These are phyloP conservation scores for Leccinum incarnatum DNA, from an alignment of 768 basidiomycete species.

Conservation along the genomic window DNA sequence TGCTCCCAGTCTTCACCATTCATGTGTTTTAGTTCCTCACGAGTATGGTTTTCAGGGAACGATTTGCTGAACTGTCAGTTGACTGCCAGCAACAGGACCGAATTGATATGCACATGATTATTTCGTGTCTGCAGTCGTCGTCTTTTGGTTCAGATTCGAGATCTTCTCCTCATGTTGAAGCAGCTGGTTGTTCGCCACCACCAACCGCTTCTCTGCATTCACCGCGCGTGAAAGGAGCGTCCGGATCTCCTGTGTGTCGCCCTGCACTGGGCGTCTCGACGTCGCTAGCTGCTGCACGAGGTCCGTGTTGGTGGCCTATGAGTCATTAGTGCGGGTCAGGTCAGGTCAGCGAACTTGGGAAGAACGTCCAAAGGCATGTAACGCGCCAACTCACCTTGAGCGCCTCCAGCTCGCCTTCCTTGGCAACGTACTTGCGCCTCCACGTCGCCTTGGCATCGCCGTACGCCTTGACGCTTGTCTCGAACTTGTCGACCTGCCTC, in stretches of 20 bases:
- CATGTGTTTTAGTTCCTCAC: too few species aligned
- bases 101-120: neutral
- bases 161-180: conserved; percentile 82
- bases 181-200: conserved; percentile 82
- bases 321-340: neutral
- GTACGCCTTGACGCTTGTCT: conserved; percentile 76
- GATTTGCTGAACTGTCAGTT: neutral
- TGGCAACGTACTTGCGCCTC: conserved; percentile 77
- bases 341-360: neutral
- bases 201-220: conserved; percentile 86
- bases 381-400: conserved; percentile 55
- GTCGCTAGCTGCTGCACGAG: conserved; percentile 65
- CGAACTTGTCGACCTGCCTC: conserved; percentile 93
- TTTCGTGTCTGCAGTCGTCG: conserved; percentile 69
- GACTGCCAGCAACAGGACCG: neutral
- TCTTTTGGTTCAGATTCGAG: conserved; percentile 69
- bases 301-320: conserved; percentile 69
- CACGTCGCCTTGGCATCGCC: conserved; percentile 79
- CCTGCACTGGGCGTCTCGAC: conserved; percentile 56
- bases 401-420: conserved; percentile 88
- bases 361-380: neutral
- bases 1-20: too few species aligned
- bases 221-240: conserved; percentile 70
- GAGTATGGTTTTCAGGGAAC: neutral
- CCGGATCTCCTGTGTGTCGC: conserved; percentile 67